Percentiles rank a stretch among this genome's conserved stretches.
phyloP scores from a whole-genome alignment of 768 basidiomycete species.

The Lenzites betulinus region DNA sequence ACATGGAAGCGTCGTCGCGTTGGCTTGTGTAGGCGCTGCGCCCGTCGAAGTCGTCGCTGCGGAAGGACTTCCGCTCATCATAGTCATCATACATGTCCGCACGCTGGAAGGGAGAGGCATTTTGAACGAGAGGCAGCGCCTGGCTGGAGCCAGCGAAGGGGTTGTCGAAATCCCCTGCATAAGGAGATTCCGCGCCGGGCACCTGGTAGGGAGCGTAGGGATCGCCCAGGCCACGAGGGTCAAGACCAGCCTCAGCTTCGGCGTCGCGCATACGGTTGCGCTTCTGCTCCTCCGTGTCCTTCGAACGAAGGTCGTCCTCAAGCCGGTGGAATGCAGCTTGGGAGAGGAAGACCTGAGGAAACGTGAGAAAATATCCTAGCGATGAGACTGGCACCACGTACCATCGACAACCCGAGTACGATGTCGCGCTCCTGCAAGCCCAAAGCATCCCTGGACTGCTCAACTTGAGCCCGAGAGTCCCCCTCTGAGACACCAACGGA shows the following conservation, averaged over 20 bases:
- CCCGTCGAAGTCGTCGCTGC: slow-evolving; percentile 78
- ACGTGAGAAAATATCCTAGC: slow-evolving; percentile 3
- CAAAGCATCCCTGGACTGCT: slow-evolving; percentile 57
- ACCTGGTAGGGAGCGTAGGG: slow-evolving; percentile 78
- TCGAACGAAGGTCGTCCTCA: slow-evolving; percentile 82
- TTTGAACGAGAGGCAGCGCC: slow-evolving; percentile 78
- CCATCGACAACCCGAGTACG: slow-evolving; percentile 83
- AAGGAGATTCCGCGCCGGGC: slow-evolving; percentile 48
- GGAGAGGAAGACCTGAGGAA: slow-evolving; percentile 78
- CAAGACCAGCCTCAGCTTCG: slow-evolving; percentile 65
- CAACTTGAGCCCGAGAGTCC: slow-evolving; percentile 57
- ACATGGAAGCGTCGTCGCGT: slow-evolving; percentile 76
- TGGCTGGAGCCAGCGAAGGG: slow-evolving; percentile 62
- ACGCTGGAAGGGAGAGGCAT: slow-evolving; percentile 82
- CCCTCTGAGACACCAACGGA: slow-evolving; percentile 61
- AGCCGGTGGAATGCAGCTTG: slow-evolving; percentile 84
- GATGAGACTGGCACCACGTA: slow-evolving; percentile 39
- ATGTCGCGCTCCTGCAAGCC: slow-evolving; percentile 69
- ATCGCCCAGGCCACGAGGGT: slow-evolving; percentile 56
- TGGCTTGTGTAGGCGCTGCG: slow-evolving; percentile 77
- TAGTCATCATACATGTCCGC: slow-evolving; percentile 76
- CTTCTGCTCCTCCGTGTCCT: slow-evolving; percentile 86
- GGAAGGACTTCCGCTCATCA: slow-evolving; percentile 72
- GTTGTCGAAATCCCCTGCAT: slow-evolving; percentile 49
- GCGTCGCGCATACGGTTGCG: slow-evolving; percentile 76